Evolutionary conservation across 2,329 filamentous ascomycete species (phyloP), one percentile per base, ranked within the genome.

Genomic region (Penicillium freii): DNA sequence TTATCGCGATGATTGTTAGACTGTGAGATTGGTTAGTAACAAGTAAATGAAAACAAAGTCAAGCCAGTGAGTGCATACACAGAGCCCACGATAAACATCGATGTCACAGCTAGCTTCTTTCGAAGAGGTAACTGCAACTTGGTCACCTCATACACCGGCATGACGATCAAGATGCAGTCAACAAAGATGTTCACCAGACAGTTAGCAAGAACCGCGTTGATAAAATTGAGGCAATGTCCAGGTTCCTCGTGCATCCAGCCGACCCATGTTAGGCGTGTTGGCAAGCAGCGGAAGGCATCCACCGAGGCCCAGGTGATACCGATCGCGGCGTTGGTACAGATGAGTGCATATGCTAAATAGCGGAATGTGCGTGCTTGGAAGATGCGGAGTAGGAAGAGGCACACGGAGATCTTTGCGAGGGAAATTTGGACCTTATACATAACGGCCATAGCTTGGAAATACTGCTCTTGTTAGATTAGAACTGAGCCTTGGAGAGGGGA

Each of bases 1-100:
- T 63, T 13, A 69, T 66, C 8, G 64, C 66, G 23, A 69, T 62
- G 27, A 69, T 47, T 0, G 63, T 69, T 3, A 69, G 45, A 6
- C 65, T 69, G 8, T 13, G 9, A n/a, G 3, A 2, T 15, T 10
- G 5, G 15, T 62, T 27, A 64, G 55, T 15, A 5, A 19, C 5
- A 7, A 8, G 13, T 15, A 17, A 10, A 33, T 23, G 1, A 33
- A 5, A 33, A 17, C 15, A 42, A 33, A 13, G 1, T 4, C 29
- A 21, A 29, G 11, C 0, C 17, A 10, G 29, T 0, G 4, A 33
- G 11, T 33, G 7, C 44, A 17, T 62, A 64, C 62, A 64, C 54
- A 19, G 61, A 63, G 5, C 61, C 62, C 8, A 63, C 59, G 4
- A 52, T 25, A 43, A 64, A 64, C 61, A 64, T 64, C 42, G 61